phyloP scores from a whole-genome alignment of 208 protist species.

The Angomonas desouzai region DNA sequence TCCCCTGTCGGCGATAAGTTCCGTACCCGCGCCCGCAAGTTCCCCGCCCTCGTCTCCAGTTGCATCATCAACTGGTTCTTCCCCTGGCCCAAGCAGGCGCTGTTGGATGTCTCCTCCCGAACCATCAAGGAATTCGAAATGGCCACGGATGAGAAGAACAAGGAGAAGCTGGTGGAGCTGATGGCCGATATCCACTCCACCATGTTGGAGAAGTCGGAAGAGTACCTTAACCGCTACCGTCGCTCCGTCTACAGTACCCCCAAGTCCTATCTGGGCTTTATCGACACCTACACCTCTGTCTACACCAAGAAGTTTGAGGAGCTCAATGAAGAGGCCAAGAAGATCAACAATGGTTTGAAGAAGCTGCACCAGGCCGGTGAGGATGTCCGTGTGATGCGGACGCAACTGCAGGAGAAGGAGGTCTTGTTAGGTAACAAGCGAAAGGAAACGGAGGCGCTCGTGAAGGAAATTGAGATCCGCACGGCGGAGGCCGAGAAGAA shows the following conservation, averaged over 20 bases:
- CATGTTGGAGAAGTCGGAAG: slow-evolving; percentile 87
- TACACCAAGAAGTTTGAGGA: slow-evolving; percentile 92
- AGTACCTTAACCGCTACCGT: slow-evolving; percentile 92
- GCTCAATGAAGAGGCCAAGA: slow-evolving; percentile 87
- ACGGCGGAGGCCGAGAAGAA: slow-evolving; percentile 95
- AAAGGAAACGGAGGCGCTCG: slow-evolving; percentile 90
- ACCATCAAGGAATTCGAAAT: slow-evolving; percentile 91
- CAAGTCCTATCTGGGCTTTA: slow-evolving; percentile 94
- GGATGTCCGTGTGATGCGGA: slow-evolving; percentile 94
- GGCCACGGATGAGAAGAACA: slow-evolving; percentile 88
- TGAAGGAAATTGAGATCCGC: slow-evolving; percentile 92
- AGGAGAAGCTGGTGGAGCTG: slow-evolving; percentile 85
- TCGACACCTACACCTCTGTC: slow-evolving; percentile 89
- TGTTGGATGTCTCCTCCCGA: slow-evolving; percentile 90
- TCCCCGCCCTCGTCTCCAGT: slow-evolving; percentile 96
- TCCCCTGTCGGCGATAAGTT: slow-evolving; percentile 97
- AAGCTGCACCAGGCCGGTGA: slow-evolving; percentile 93
- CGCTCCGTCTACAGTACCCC: slow-evolving; percentile 92
- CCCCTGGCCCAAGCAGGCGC: slow-evolving; percentile 95
- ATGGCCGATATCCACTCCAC: slow-evolving; percentile 91
- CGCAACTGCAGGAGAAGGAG: slow-evolving; percentile 94
- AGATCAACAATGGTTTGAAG: slow-evolving; percentile 93
- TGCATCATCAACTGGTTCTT: slow-evolving; percentile 99
- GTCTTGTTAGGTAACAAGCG: slow-evolving; percentile 87
- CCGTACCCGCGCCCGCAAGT: slow-evolving; percentile 93